Evolutionary conservation across 2,329 filamentous ascomycete genomes (phyloP).

Genomic region (Lasiodiplodia gonubiensis): DNA sequence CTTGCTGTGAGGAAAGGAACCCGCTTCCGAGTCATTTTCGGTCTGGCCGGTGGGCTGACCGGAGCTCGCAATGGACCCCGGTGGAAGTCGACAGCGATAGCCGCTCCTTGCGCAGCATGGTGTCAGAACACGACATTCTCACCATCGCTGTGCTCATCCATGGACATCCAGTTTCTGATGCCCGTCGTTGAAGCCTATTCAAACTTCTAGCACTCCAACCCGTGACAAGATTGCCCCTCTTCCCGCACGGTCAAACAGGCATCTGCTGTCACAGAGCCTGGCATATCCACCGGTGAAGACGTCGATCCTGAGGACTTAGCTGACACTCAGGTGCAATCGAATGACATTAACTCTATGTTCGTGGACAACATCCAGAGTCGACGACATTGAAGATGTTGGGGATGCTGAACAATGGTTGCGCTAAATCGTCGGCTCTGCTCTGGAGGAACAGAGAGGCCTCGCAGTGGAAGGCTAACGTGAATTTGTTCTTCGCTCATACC

Average conservation of each 20-base stretch:
- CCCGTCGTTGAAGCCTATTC: not conserved
- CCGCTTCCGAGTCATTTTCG: constrained; percentile 1
- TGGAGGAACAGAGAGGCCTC: not conserved
- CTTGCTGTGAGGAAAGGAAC: not conserved
- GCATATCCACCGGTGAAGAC: not conserved
- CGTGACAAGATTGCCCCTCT: not conserved
- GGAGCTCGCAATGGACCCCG: constrained; percentile 1
- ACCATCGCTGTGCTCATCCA: not conserved
- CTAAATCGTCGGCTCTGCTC: no score
- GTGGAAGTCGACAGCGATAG: constrained; percentile 17
- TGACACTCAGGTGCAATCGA: not conserved
- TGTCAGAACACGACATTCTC: constrained; percentile 22
- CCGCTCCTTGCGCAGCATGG: constrained; percentile 1
- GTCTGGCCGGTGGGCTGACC: constrained; percentile 9
- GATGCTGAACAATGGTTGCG: no score
- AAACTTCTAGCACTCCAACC: not conserved
- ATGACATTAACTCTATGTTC: not conserved
- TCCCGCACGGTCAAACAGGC: not conserved
- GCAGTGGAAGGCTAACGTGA: not conserved
- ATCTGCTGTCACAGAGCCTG: not conserved
- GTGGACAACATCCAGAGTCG: not conserved
- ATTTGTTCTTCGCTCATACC: not conserved
- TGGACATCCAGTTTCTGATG: not conserved
- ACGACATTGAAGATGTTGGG: no score
- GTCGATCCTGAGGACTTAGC: not conserved